Base-by-base conservation (phyloP, 805 yeast species). In the Cyberlindnera mrakii region DNA sequence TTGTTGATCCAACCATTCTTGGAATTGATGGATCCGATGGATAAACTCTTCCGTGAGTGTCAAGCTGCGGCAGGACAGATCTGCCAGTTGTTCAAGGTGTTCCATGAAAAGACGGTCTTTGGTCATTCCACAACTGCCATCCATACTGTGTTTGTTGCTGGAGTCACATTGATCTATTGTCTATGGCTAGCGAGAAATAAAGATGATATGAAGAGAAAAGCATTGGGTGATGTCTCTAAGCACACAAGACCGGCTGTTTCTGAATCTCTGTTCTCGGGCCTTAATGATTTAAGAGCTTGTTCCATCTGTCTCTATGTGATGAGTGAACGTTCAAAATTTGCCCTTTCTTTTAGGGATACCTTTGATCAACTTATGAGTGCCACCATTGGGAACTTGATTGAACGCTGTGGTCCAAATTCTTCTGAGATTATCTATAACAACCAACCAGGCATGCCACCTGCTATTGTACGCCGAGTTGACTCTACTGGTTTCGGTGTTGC, bases 31-130 rank as follows among this genome's bases (percentile, higher is more conserved):
- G 77, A 76, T 45, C 85, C 85, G 5, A 76, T 74, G 52, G 80
- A 78, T 55, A 66, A 75, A 37, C 60, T 80, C 27, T 79, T 80
- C 56, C 67, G 72, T 41, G 84, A 80, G 58, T 80, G 86, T 57
- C 85, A 80, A 54, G 81, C 82, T 2, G 85, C 84, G 19, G 84
- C 85, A 1, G 86, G 85, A 23, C 82, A 78, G 55, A 75, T 80
- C 33, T 79, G 85, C 54, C 83, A 77, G 50, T 64, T 79, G 20
- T 77, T 78, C 56, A 77, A 79, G 49, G 78, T 74, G 13, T 79
- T 77, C 56, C 83, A 78, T 58, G 80, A 78, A 53, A 76, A 73
- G 51, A 77, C 84, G 0, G 76, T 75, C 2, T 66, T 67, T 42
- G 85, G 85, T 3, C 83, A 78, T 54, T 77, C 85, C 0, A 78